Percentiles rank a stretch among this genome's conserved stretches.
These are phyloP conservation scores for Sugiyamaella xylanicola DNA, from an alignment of 1,139 yeast genomes.

Conservation along the genomic window DNA sequence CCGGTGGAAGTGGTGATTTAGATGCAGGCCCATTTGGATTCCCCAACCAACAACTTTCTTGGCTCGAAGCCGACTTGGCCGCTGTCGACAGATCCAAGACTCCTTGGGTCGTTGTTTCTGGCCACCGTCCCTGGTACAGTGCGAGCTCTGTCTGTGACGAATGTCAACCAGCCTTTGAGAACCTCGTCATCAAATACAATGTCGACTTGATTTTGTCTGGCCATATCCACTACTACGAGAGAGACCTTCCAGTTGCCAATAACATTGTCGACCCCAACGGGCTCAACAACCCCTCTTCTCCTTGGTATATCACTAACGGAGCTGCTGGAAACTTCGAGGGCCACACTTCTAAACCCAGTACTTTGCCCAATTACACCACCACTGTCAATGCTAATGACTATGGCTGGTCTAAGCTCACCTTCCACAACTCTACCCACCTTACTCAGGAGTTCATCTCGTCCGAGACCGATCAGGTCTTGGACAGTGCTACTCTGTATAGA, in stretches of 20 bases:
- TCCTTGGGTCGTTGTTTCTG: slow-evolving; percentile 39
- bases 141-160: slow-evolving; percentile 26
- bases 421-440: slow-evolving; percentile 30
- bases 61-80: slow-evolving; percentile 49
- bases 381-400: slow-evolving; percentile 21
- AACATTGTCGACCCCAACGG: slow-evolving; percentile 29
- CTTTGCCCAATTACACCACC: slow-evolving; percentile 24
- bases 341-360: slow-evolving; percentile 8
- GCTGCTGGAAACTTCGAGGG: slow-evolving; percentile 33
- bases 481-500: slow-evolving; percentile 28
- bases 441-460: slow-evolving; percentile 30
- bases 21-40: slow-evolving; percentile 37
- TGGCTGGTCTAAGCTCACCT: slow-evolving; percentile 30
- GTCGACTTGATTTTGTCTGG: slow-evolving; percentile 32
- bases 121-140: slow-evolving; percentile 41
- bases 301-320: slow-evolving; percentile 31
- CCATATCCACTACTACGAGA: slow-evolving; percentile 30
- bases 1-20: slow-evolving; percentile 29
- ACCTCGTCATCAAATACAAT: slow-evolving; percentile 29
- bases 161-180: slow-evolving; percentile 33
- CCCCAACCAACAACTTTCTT: slow-evolving; percentile 35
- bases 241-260: slow-evolving; percentile 27
- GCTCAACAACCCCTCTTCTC: slow-evolving; percentile 29
- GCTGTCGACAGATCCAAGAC: slow-evolving; percentile 32
- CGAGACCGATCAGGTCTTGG: slow-evolving; percentile 25